Conservation (phyloP, 2,329 filamentous ascomycete species). For the Atkinsonella hypoxylon region DNA sequence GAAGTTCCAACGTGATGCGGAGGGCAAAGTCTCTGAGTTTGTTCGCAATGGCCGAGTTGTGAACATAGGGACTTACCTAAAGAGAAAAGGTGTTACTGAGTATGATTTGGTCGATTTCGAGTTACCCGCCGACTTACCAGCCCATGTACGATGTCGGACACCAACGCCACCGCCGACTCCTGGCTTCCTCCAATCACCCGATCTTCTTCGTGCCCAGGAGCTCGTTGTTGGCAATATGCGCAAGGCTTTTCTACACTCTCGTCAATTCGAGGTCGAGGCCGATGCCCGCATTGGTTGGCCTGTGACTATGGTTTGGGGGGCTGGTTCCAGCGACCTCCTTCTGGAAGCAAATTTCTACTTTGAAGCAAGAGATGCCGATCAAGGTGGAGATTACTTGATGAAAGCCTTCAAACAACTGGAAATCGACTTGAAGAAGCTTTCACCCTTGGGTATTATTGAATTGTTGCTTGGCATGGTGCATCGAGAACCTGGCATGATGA, state of each 20-base stretch:
- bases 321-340: slow-evolving; percentile 30
- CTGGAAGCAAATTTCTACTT: slow-evolving; percentile 32
- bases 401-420: slow-evolving; percentile 31
- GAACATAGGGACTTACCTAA: slow-evolving; percentile 39
- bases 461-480: slow-evolving; percentile 31
- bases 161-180: slow-evolving; percentile 31
- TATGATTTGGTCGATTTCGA: slow-evolving; percentile 38
- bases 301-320: slow-evolving; percentile 31
- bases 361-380: slow-evolving; percentile 26
- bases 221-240: slow-evolving; percentile 30
- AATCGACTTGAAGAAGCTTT: slow-evolving; percentile 29
- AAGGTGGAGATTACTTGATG: slow-evolving; percentile 28
- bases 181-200: slow-evolving; percentile 29
- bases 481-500: slow-evolving; percentile 31
- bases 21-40: slow-evolving; percentile 40
- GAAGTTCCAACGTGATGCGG: slow-evolving; percentile 40
- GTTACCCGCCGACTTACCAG: slow-evolving; percentile 28
- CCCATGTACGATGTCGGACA: slow-evolving; percentile 32
- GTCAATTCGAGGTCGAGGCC: slow-evolving; percentile 29
- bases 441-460: slow-evolving; percentile 31
- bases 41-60: slow-evolving; percentile 40
- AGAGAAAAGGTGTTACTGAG: slow-evolving; percentile 40
- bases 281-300: slow-evolving; percentile 28
- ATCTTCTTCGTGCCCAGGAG: slow-evolving; percentile 31
- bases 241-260: slow-evolving; percentile 32